Evolutionary conservation across 345 rosid genomes (phyloP).

Genomic region (Camelina laxa): DNA sequence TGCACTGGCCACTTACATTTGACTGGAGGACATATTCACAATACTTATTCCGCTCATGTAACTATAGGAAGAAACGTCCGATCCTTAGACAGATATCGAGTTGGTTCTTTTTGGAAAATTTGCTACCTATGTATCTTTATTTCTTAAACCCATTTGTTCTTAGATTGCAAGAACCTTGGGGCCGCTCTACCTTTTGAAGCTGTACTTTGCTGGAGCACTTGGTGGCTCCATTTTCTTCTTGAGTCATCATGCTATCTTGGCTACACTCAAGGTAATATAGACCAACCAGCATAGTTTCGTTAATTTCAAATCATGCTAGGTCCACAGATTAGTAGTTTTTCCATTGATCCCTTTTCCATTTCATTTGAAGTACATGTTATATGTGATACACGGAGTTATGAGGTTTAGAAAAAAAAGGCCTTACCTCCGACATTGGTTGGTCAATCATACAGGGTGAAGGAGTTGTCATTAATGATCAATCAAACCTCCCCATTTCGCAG

Average conservation of each 20-base stretch:
- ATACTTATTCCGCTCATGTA: background rate
- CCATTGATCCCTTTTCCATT: background rate
- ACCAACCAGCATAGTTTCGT: conserved; percentile 6
- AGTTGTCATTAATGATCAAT: conserved; percentile 50
- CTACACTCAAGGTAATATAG: conserved; percentile 61
- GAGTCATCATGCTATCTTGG: conserved; percentile 55
- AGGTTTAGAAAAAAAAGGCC: background rate
- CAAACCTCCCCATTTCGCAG: conserved; percentile 46
- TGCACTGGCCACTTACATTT: background rate
- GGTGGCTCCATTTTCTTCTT: conserved; percentile 68
- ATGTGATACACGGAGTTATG: background rate
- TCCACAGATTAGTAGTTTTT: conserved; percentile 19
- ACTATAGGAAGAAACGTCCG: background rate
- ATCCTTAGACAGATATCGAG: background rate
- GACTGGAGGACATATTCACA: background rate
- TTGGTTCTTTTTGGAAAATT: background rate
- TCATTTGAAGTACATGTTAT: conserved; percentile 7
- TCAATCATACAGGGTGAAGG: conserved; percentile 50
- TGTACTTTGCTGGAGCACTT: conserved; percentile 74
- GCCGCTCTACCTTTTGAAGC: conserved; percentile 59
- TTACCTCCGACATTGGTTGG: conserved; percentile 2
- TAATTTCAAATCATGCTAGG: conserved; percentile 9
- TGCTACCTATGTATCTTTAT: background rate
- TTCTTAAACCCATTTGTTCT: conserved; percentile 24
- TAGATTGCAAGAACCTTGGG: conserved; percentile 73